These are phyloP conservation scores for Citrus sinensis DNA, from an alignment of 345 rosid genomes.

Conservation along the genomic window DVS_A1.0 CM039164.1:28185001-28185500, in stretches of 20 bases:
- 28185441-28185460: too few species aligned
- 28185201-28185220: neutral
- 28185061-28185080: slow-evolving; percentile 39
- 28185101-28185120: slow-evolving; percentile 54
- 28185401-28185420: slow-evolving; percentile 71
- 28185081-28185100: slow-evolving; percentile 55
- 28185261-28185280: too few species aligned
- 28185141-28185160: slow-evolving; percentile 54
- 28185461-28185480: neutral
- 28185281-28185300: too few species aligned
- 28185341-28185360: slow-evolving; percentile 46
- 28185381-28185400: slow-evolving; percentile 58
- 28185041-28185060: slow-evolving; percentile 33
- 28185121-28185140: slow-evolving; percentile 53
- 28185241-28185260: neutral
- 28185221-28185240: neutral
- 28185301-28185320: slow-evolving; percentile 59
- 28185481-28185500: neutral
- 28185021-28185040: slow-evolving; percentile 42
- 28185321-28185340: slow-evolving; percentile 59
- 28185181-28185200: neutral
- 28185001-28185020: slow-evolving; percentile 40
- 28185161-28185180: slow-evolving; percentile 52
- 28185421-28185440: slow-evolving; percentile 51
- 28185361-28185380: slow-evolving; percentile 28